phyloP scores from a whole-genome alignment of 1,284 basidiomycete genomes.

The Trametes hirsuta region DNA sequence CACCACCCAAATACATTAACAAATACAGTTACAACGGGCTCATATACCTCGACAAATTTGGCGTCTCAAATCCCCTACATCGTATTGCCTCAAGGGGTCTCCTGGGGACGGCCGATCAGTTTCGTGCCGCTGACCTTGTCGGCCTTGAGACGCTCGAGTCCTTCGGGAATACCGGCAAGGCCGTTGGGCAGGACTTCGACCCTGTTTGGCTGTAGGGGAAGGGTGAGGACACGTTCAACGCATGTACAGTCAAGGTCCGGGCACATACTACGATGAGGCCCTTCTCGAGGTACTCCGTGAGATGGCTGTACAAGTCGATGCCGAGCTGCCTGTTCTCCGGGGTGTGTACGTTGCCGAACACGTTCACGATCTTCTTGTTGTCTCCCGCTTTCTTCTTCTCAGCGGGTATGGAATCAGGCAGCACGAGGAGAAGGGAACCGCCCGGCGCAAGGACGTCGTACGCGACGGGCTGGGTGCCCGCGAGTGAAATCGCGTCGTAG shows the following conservation, averaged over 20 bases:
- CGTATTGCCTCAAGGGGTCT: constrained; percentile 33
- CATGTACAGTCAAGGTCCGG: neutral
- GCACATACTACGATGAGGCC: constrained; percentile 22
- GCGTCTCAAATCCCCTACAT: too few relatives aligned
- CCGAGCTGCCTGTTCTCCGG: constrained; percentile 14
- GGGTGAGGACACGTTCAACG: neutral
- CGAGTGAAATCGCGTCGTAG: constrained; percentile 34
- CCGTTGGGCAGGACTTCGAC: constrained; percentile 50
- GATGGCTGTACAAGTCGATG: constrained; percentile 11
- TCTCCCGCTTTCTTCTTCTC: constrained; percentile 10
- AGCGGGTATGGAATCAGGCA: constrained; percentile 6
- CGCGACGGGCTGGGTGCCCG: constrained; percentile 22
- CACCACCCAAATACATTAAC: too few relatives aligned
- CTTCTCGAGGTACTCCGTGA: constrained; percentile 16
- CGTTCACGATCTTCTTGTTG: constrained; percentile 13
- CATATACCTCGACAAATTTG: too few relatives aligned
- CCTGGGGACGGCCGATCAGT: constrained; percentile 50
- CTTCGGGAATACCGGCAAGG: constrained; percentile 46
- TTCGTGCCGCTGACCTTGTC: constrained; percentile 53
- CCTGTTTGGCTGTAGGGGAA: constrained; percentile 20
- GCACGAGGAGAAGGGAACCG: constrained; percentile 26
- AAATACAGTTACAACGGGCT: too few relatives aligned
- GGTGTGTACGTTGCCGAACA: constrained; percentile 12
- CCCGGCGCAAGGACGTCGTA: constrained; percentile 32
- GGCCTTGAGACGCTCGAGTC: constrained; percentile 43